A percentile compares a stretch with the other conserved stretches of the same genome.
phyloP scores from a whole-genome alignment of 805 yeast species.

The Kuraishia ogatae region DNA sequence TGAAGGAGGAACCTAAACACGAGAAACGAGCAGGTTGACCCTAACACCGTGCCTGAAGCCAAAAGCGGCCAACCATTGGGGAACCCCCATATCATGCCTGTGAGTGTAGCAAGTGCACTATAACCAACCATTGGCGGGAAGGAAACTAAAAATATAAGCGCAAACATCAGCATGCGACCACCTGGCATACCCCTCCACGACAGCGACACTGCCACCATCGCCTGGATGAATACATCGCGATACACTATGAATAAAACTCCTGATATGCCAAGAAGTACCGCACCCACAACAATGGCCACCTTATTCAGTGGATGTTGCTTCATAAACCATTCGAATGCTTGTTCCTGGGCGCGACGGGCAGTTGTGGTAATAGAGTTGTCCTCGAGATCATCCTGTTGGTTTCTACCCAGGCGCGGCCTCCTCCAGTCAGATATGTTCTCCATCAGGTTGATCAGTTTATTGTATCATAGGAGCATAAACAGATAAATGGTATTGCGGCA shows the following conservation, averaged over 20 bases:
- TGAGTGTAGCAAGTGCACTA: slow-evolving; percentile 51
- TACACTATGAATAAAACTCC: slow-evolving; percentile 20
- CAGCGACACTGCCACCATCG: slow-evolving; percentile 34
- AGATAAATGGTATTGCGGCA: too few relatives aligned
- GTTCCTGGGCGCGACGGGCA: background rate
- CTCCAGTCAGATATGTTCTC: background rate
- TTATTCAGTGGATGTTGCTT: background rate
- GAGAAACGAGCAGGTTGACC: slow-evolving; percentile 70
- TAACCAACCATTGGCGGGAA: slow-evolving; percentile 92
- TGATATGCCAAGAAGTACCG: background rate
- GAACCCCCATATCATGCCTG: slow-evolving; percentile 81
- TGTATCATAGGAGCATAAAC: background rate
- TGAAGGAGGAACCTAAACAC: slow-evolving; percentile 53
- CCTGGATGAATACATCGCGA: slow-evolving; percentile 26
- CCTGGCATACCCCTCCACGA: slow-evolving; percentile 28
- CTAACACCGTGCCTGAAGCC: slow-evolving; percentile 58
- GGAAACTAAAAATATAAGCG: slow-evolving; percentile 53
- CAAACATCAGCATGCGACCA: slow-evolving; percentile 39
- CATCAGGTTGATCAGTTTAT: background rate
- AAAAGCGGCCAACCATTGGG: slow-evolving; percentile 70
- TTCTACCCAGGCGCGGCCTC: background rate
- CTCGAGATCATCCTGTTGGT: background rate
- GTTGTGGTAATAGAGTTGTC: background rate
- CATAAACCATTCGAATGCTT: background rate
- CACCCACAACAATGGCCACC: slow-evolving; percentile 7